These are phyloP conservation scores for Suhomyces terraborum DNA, from an alignment of 1,139 yeast genomes.

Conservation along the genomic window DNA sequence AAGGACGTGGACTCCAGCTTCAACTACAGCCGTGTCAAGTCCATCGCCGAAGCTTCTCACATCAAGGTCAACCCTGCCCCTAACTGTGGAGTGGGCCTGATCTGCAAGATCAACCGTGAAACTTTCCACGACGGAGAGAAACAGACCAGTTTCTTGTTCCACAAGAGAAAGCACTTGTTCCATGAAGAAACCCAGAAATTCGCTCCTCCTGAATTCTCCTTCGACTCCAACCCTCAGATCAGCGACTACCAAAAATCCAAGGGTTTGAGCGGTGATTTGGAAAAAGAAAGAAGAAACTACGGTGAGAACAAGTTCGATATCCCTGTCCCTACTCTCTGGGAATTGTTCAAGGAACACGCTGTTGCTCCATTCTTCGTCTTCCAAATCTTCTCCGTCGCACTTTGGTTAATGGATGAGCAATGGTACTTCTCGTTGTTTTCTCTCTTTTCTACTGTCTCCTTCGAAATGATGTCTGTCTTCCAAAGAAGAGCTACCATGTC, in stretches of 20 bases:
- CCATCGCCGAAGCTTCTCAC: slow-evolving; percentile 64
- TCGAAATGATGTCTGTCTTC: slow-evolving; percentile 92
- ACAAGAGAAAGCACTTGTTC: slow-evolving; percentile 86
- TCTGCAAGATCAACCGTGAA: slow-evolving; percentile 64
- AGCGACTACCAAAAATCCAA: slow-evolving; percentile 57
- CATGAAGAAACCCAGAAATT: slow-evolving; percentile 57
- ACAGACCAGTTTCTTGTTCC: slow-evolving; percentile 79
- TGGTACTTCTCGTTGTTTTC: slow-evolving; percentile 96
- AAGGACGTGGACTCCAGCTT: slow-evolving; percentile 69
- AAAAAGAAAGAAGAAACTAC: slow-evolving; percentile 58
- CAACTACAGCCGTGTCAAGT: slow-evolving; percentile 58
- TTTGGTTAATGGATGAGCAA: slow-evolving; percentile 96
- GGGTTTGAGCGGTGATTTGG: slow-evolving; percentile 67
- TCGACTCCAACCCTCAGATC: slow-evolving; percentile 66
- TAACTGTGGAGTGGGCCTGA: slow-evolving; percentile 83
- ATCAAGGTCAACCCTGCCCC: slow-evolving; percentile 81
- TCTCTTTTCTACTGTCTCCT: slow-evolving; percentile 85
- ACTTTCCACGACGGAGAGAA: slow-evolving; percentile 57
- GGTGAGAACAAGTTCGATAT: slow-evolving; percentile 90
- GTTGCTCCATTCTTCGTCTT: slow-evolving; percentile 98
- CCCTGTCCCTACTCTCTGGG: slow-evolving; percentile 89
- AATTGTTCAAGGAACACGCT: slow-evolving; percentile 94
- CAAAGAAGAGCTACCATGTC: slow-evolving; percentile 94
- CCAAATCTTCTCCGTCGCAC: slow-evolving; percentile 91
- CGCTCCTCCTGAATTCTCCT: slow-evolving; percentile 77